These are phyloP conservation scores for Vitis vinifera DNA, from an alignment of 164 flowering plant species.

Conservation along the genomic window ASM3070453v1 NC_081822.1:4176501-4177000, in stretches of 20 bases:
- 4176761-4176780: not conserved
- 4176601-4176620: too few relatives aligned
- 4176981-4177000: too few relatives aligned
- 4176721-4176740: conserved; percentile 48
- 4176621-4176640: not conserved
- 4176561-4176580: too few relatives aligned
- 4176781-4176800: conserved; percentile 62
- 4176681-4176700: conserved; percentile 15
- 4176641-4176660: conserved; percentile 1
- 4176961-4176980: too few relatives aligned
- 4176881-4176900: conserved; percentile 39
- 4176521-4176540: too few relatives aligned
- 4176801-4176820: conserved; percentile 58
- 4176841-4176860: conserved; percentile 39
- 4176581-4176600: too few relatives aligned
- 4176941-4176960: too few relatives aligned
- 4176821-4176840: conserved; percentile 57
- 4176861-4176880: conserved; percentile 57
- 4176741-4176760: conserved; percentile 15
- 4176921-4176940: too few relatives aligned
- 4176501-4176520: too few relatives aligned
- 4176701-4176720: conserved; percentile 44
- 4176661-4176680: conserved; percentile 20
- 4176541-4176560: too few relatives aligned
- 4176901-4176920: too few relatives aligned